Percentiles rank a stretch among this genome's conserved stretches.
Conservation (phyloP, 2,329 filamentous ascomycete genomes). For the Aspergillus amoenus region DNA sequence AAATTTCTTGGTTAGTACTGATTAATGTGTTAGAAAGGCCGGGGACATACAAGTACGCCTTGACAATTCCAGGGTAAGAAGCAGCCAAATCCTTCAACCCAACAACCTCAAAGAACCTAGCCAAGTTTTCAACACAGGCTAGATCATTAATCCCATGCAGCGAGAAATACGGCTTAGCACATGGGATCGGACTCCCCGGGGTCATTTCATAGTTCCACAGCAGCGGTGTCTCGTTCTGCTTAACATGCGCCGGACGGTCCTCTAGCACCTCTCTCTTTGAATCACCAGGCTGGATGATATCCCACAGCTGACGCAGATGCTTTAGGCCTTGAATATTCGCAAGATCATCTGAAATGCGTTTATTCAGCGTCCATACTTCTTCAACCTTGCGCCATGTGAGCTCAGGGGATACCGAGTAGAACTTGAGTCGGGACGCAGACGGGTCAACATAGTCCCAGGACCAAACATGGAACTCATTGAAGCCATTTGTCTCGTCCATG, state of each 20-base stretch:
- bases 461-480: background rate
- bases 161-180: slow-evolving; percentile 17
- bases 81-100: background rate
- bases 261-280: background rate
- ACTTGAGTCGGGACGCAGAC: background rate
- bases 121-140: background rate
- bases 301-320: background rate
- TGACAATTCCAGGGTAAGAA: background rate
- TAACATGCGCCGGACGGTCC: background rate
- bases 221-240: background rate
- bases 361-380: background rate
- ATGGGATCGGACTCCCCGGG: background rate
- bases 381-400: background rate
- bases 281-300: background rate
- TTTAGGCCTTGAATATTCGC: background rate
- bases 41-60: background rate
- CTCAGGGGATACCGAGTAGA: background rate
- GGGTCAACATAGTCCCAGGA: background rate
- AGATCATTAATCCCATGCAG: slow-evolving; percentile 16
- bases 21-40: background rate
- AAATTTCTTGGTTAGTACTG: background rate
- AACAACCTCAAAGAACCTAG: background rate
- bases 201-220: background rate
- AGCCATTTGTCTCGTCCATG: background rate
- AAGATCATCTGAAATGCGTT: background rate